These are phyloP conservation scores for Podospora tetraspora DNA, from an alignment of 495 filamentous ascomycete genomes.

Conservation along the genomic window DNA sequence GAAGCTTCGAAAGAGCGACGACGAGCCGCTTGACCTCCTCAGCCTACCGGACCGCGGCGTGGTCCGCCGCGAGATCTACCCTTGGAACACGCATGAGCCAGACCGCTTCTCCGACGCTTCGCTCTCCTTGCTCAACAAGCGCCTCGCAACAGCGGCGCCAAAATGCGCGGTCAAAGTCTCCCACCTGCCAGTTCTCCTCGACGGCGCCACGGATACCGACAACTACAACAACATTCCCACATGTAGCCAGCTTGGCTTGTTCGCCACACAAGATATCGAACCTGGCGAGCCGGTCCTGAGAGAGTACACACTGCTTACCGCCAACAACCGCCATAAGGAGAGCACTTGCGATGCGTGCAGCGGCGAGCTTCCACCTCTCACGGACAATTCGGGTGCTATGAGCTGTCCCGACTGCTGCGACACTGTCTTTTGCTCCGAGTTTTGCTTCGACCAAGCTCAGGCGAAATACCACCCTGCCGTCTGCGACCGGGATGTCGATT, in stretches of 20 bases:
- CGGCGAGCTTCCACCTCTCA: constrained; percentile 60
- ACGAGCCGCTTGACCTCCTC: constrained; percentile 43
- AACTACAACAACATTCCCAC: constrained; percentile 45
- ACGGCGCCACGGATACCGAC: constrained; percentile 38
- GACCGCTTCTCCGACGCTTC: constrained; percentile 70
- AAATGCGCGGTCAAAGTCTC: constrained; percentile 67
- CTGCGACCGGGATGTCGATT: constrained; percentile 78
- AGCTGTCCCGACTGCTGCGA: constrained; percentile 72
- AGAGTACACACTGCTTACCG: constrained; percentile 76
- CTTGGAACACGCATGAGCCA: constrained; percentile 88
- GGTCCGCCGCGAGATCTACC: constrained; percentile 83
- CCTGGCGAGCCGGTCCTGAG: constrained; percentile 71
- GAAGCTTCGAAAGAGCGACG: constrained; percentile 35
- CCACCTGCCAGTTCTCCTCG: constrained; percentile 62
- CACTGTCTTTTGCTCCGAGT: constrained; percentile 76
- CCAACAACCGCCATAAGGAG: constrained; percentile 74
- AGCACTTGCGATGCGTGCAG: constrained; percentile 83
- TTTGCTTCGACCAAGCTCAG: constrained; percentile 68
- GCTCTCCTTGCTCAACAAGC: constrained; percentile 59
- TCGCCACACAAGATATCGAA: constrained; percentile 74
- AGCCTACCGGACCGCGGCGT: constrained; percentile 66
- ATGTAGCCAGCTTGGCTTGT: constrained; percentile 76
- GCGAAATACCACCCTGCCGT: constrained; percentile 75
- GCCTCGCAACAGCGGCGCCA: constrained; percentile 60
- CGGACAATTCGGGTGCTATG: constrained; percentile 41